Evolutionary conservation across 2,329 filamentous ascomycete species (phyloP).

Genomic region (Ilyonectria mors-panacis): DNA sequence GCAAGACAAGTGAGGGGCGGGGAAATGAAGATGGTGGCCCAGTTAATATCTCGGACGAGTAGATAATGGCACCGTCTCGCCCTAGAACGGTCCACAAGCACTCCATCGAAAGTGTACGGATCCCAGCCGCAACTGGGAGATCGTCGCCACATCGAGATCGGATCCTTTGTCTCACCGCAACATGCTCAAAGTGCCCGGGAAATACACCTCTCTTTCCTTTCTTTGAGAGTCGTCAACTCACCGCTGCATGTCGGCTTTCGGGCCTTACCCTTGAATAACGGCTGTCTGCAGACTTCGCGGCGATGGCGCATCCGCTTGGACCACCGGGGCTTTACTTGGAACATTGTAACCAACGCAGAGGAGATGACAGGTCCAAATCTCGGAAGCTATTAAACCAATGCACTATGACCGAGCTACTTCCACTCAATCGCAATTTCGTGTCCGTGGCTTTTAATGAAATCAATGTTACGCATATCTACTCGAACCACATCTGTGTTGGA

Average conservation of each 20-base stretch:
- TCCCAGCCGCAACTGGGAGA: constrained; percentile 38
- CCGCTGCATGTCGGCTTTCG: not conserved
- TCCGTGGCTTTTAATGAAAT: not conserved
- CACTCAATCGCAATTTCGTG: not conserved
- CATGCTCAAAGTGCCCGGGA: not conserved
- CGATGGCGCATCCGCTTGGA: not conserved
- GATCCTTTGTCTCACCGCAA: not conserved
- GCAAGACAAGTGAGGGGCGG: constrained; percentile 13
- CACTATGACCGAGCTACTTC: not conserved
- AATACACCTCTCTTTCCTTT: not conserved
- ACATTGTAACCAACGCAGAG: not conserved
- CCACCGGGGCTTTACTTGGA: not conserved
- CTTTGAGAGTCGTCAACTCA: not conserved
- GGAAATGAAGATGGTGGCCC: constrained; percentile 45
- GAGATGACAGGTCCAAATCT: not conserved
- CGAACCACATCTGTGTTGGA: not conserved
- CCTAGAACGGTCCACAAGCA: constrained; percentile 31
- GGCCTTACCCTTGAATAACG: not conserved
- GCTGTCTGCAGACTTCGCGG: not conserved
- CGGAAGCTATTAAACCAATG: not conserved
- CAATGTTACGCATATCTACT: not conserved
- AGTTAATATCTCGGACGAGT: constrained; percentile 29
- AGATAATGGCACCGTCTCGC: constrained; percentile 35
- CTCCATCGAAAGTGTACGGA: constrained; percentile 16
- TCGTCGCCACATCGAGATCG: constrained; percentile 35